A percentile compares a stretch with the other conserved stretches of the same genome.
Evolutionary conservation across 306 rosid genomes (phyloP).

Genomic region (Corylus heterophylla): DNA sequence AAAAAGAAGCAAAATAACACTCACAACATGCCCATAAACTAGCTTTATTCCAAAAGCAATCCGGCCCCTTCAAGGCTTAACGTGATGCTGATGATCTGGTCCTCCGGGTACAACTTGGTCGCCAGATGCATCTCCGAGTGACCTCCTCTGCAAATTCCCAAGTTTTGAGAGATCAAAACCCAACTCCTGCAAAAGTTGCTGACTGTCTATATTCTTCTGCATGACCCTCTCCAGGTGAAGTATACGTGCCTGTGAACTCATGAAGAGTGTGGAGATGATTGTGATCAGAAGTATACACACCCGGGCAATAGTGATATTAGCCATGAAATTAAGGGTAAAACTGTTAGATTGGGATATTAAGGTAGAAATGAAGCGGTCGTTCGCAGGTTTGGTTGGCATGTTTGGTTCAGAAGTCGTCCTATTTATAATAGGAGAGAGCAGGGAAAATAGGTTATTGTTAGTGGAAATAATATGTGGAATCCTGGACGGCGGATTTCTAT

Average conservation of each 20-base stretch:
- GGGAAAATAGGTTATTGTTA: not conserved
- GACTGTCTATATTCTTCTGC: constrained; percentile 28
- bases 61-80: no score
- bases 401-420: not conserved
- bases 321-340: constrained; percentile 23
- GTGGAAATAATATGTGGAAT: constrained; percentile 1
- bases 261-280: constrained; percentile 25
- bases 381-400: no score
- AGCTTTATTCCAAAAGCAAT: no score
- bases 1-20: no score
- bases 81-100: constrained; percentile 53
- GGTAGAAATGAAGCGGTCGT: no score
- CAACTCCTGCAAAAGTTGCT: constrained; percentile 35
- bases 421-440: constrained; percentile 20
- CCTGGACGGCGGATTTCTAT: not conserved
- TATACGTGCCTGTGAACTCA: constrained; percentile 37
- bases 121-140: not conserved
- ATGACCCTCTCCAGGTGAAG: constrained; percentile 27
- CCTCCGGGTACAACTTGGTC: constrained; percentile 56
- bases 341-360: not conserved
- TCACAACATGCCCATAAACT: no score
- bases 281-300: constrained; percentile 9
- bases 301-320: constrained; percentile 5
- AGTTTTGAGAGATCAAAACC: constrained; percentile 30
- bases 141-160: constrained; percentile 1